A percentile compares a stretch with the other conserved stretches of the same genome.
These are phyloP conservation scores for Phytophthora meadii DNA, from an alignment of 352 stramenopile species.

Conservation along the genomic window DNA sequence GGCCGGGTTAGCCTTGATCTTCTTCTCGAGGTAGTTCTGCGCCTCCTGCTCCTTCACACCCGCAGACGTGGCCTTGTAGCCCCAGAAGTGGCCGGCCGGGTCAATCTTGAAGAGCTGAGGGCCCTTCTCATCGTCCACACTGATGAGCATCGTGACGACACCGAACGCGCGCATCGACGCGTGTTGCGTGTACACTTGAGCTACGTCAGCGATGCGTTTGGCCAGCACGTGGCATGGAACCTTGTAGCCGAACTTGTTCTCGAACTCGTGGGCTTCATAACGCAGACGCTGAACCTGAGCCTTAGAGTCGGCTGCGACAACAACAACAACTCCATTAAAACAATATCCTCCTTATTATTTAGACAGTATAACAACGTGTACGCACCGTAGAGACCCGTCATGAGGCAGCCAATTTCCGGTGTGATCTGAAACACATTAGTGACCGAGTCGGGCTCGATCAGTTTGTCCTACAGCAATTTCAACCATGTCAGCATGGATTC, in stretches of 20 bases:
- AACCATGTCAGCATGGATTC: constrained; percentile 5
- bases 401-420: constrained; percentile 94
- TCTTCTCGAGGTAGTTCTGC: constrained; percentile 99
- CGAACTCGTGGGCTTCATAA: constrained; percentile 98
- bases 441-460: constrained; percentile 96
- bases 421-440: constrained; percentile 98
- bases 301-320: constrained; percentile 83
- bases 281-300: constrained; percentile 95
- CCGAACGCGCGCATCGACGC: constrained; percentile 96
- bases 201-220: constrained; percentile 97
- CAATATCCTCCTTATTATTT: neutral
- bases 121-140: constrained; percentile 98
- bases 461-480: constrained; percentile 75
- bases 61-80: constrained; percentile 93
- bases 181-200: constrained; percentile 96
- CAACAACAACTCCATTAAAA: neutral
- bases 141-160: constrained; percentile 96
- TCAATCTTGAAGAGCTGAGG: constrained; percentile 99
- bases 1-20: constrained; percentile 90
- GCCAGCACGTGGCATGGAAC: constrained; percentile 95
- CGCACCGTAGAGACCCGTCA: constrained; percentile 93
- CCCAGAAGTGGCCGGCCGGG: constrained; percentile 98
- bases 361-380: neutral
- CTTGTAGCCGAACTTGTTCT: constrained; percentile 97
- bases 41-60: constrained; percentile 98